phyloP scores from a whole-genome alignment of 2,329 filamentous ascomycete species.

The Aureobasidium lini region DNA sequence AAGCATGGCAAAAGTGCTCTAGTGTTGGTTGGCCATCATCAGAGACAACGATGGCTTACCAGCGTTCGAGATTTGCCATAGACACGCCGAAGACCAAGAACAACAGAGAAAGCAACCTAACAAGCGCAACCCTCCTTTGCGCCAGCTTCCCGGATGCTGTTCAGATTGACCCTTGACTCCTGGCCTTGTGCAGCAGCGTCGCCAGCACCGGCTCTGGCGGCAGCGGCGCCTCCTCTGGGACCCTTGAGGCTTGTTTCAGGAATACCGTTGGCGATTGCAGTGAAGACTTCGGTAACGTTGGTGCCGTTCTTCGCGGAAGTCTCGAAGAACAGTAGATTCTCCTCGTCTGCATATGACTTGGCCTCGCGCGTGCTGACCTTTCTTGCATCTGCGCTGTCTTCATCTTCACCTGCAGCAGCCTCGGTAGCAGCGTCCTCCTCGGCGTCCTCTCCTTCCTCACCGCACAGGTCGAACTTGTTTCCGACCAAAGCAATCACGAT shows the following conservation, averaged over 20 bases:
- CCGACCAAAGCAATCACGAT: constrained; percentile 96
- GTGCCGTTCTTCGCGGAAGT: constrained; percentile 94
- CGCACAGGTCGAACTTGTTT: constrained; percentile 84
- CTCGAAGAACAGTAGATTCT: constrained; percentile 91
- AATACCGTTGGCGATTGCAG: constrained; percentile 95
- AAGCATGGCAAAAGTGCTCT: neutral
- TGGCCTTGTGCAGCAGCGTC: constrained; percentile 54
- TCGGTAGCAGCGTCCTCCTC: constrained; percentile 41
- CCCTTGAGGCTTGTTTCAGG: constrained; percentile 95
- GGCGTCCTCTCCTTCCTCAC: constrained; percentile 41
- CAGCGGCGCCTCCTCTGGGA: constrained; percentile 57
- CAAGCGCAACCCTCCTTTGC: constrained; percentile 90
- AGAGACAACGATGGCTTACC: neutral
- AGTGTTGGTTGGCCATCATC: no score
- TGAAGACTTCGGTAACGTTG: constrained; percentile 94
- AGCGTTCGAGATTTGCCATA: neutral
- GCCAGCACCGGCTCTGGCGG: constrained; percentile 42
- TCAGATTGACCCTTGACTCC: constrained; percentile 72
- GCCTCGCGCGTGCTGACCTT: constrained; percentile 90
- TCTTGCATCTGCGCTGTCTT: constrained; percentile 60
- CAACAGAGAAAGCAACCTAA: constrained; percentile 35
- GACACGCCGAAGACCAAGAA: neutral
- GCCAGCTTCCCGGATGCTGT: constrained; percentile 62
- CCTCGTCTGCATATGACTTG: constrained; percentile 88
- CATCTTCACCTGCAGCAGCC: constrained; percentile 38